Evolutionary conservation across 768 basidiomycete species (phyloP).

Genomic region (Rhodotorula kratochvilovae): DNA sequence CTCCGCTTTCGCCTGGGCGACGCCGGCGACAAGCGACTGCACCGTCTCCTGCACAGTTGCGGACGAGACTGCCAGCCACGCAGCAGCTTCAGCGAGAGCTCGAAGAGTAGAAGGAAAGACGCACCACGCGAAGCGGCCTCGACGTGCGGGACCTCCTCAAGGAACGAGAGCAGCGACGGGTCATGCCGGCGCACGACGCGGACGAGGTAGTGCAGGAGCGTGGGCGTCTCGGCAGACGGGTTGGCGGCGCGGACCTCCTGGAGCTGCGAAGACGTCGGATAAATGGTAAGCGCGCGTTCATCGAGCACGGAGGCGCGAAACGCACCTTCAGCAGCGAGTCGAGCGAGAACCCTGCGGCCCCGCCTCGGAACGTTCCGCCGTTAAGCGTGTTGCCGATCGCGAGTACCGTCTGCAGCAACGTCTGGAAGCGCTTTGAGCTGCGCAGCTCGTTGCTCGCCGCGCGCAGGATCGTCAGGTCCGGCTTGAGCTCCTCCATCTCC

Average conservation of each 20-base stretch:
- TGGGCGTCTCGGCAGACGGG: slow-evolving; percentile 67
- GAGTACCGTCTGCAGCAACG: slow-evolving; percentile 68
- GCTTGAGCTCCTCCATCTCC: slow-evolving; percentile 75
- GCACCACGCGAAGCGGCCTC: slow-evolving; percentile 77
- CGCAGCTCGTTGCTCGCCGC: slow-evolving; percentile 68
- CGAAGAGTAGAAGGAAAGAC: slow-evolving; percentile 28
- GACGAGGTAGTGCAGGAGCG: slow-evolving; percentile 85
- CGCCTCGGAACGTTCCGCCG: slow-evolving; percentile 72
- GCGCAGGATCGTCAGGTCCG: slow-evolving; percentile 69
- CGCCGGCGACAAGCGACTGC: slow-evolving; percentile 57
- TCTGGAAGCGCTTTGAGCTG: slow-evolving; percentile 62
- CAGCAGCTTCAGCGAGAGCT: not conserved
- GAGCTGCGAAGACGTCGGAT: slow-evolving; percentile 53
- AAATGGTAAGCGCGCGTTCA: rapidly evolving
- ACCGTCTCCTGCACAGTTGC: slow-evolving; percentile 62
- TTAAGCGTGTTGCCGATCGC: slow-evolving; percentile 78
- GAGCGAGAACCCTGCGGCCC: slow-evolving; percentile 77
- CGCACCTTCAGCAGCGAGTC: slow-evolving; percentile 73
- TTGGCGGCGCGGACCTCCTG: slow-evolving; percentile 61
- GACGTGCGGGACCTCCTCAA: slow-evolving; percentile 72
- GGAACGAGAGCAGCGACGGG: slow-evolving; percentile 61
- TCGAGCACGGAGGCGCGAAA: too few relatives aligned
- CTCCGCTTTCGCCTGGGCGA: slow-evolving; percentile 60
- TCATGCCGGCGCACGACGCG: slow-evolving; percentile 65
- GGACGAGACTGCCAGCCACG: slow-evolving; percentile 60